phyloP scores from a whole-genome alignment of 2,329 filamentous ascomycete genomes.

The Penicillium frequentans region DNA sequence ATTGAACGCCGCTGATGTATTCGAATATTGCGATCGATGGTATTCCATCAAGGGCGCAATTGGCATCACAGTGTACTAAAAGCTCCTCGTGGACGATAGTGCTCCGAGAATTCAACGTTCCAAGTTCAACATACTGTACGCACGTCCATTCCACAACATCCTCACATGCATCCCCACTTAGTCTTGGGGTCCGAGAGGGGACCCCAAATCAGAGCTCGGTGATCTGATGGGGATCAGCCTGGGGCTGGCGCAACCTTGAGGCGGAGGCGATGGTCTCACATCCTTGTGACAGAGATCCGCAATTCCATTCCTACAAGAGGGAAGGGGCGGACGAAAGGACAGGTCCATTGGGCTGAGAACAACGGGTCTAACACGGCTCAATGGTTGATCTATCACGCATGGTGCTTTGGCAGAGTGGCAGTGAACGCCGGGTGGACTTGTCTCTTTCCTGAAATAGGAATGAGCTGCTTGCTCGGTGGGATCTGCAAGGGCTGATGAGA shows the following conservation, averaged over 20 bases:
- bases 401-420: neutral
- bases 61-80: neutral
- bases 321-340: neutral
- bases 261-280: neutral
- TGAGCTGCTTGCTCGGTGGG: neutral
- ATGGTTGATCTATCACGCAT: neutral
- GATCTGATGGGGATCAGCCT: neutral
- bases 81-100: neutral
- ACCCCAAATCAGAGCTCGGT: neutral
- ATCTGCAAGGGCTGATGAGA: neutral
- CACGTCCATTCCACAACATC: neutral
- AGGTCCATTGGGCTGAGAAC: neutral
- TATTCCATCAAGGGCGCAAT: neutral
- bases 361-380: neutral
- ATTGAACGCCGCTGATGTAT: constrained; percentile 5
- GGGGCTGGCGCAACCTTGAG: neutral
- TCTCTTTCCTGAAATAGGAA: neutral
- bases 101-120: neutral
- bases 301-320: neutral
- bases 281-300: neutral
- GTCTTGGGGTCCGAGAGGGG: neutral
- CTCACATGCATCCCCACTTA: neutral
- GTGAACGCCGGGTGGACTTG: constrained; percentile 1
- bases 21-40: neutral
- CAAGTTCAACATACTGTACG: neutral